Conservation (phyloP, 2,329 filamentous ascomycete species). For the Pseudocercospora cruenta region DNA sequence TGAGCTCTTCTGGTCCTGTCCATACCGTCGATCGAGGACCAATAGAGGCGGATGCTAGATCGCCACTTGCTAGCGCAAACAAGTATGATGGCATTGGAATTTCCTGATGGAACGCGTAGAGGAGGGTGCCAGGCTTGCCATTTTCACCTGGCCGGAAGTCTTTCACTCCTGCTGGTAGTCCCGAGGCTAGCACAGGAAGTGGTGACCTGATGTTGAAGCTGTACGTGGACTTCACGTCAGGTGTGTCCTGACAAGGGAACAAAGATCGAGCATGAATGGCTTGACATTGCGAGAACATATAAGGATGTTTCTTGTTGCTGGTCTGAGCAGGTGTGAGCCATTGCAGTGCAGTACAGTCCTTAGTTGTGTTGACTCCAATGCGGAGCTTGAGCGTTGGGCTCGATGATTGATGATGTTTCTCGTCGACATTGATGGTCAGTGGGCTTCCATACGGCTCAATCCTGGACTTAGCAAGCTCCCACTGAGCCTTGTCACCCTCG, state of each 20-base stretch:
- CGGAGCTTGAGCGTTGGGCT: slow-evolving; percentile 37
- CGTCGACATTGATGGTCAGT: slow-evolving; percentile 62
- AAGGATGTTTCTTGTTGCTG: slow-evolving; percentile 91
- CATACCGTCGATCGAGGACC: slow-evolving; percentile 83
- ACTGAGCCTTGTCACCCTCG: slow-evolving; percentile 66
- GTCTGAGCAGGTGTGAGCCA: slow-evolving; percentile 95
- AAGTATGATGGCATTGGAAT: slow-evolving; percentile 94
- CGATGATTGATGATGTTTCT: slow-evolving; percentile 41
- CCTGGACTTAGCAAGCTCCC: slow-evolving; percentile 68
- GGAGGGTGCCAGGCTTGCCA: slow-evolving; percentile 57
- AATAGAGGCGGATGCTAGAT: slow-evolving; percentile 82
- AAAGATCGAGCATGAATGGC: slow-evolving; percentile 92
- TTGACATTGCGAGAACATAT: slow-evolving; percentile 98
- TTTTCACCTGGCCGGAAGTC: slow-evolving; percentile 57
- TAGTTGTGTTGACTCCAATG: slow-evolving; percentile 71
- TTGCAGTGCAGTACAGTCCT: slow-evolving; percentile 87
- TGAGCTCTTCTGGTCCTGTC: slow-evolving; percentile 84
- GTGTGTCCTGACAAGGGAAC: slow-evolving; percentile 96
- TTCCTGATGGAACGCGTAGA: slow-evolving; percentile 86
- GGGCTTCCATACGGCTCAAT: slow-evolving; percentile 75
- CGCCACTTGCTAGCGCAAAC: slow-evolving; percentile 85
- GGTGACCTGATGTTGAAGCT: slow-evolving; percentile 85
- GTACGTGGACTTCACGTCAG: slow-evolving; percentile 95
- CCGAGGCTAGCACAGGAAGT: slow-evolving; percentile 89
- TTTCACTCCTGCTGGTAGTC: slow-evolving; percentile 63